Base-by-base conservation (phyloP, 257 asterid species). In the Przewalskia tangutica region DNA sequence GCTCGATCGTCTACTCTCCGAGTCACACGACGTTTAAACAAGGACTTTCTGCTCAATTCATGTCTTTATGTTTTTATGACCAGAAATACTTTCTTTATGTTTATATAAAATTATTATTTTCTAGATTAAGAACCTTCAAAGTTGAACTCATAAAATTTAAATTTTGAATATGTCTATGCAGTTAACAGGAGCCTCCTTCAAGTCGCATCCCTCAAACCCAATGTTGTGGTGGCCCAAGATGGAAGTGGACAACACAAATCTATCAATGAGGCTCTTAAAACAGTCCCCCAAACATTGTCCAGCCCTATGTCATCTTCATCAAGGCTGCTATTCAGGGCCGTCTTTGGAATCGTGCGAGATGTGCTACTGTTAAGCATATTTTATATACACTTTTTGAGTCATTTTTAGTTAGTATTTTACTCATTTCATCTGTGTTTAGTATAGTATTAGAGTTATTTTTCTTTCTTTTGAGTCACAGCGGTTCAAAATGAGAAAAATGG, bases 271-370 rank as follows among this genome's bases (percentile, higher is more conserved):
- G 98, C 97, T 51, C 54, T 94, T 51, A 76, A 14, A 7, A 82
- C 84, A 32, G 83, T 90, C 97, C 98, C 8, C 36, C 34, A 0
- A 77, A 88, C 1, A 85, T 79, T 62, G 77, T 85, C 3, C 80
- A 81, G 8, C 84, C 89, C 0, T 87, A 89, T 36, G 87, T 94
- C 13, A 18, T 93, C 81, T 82, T 89, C 59, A 86, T 94, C 40
- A 94, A 94, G 83, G 89, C 89, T 73, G 98, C 97, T 8, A 70
- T 93, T n/a, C n/a, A n/a, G n/a, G n/a, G n/a, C n/a, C n/a, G n/a
- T n/a, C n/a, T n/a, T n/a, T n/a, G n/a, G n/a, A n/a, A n/a, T n/a
- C n/a, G n/a, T n/a, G n/a, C n/a, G n/a, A n/a, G n/a, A n/a, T n/a
- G n/a, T n/a, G n/a, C n/a, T n/a, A n/a, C n/a, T n/a, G n/a, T n/a